Percentiles rank a stretch among this genome's conserved stretches.
Conservation (phyloP, 441 rosid genomes). For the Manihot esculenta region DNA sequence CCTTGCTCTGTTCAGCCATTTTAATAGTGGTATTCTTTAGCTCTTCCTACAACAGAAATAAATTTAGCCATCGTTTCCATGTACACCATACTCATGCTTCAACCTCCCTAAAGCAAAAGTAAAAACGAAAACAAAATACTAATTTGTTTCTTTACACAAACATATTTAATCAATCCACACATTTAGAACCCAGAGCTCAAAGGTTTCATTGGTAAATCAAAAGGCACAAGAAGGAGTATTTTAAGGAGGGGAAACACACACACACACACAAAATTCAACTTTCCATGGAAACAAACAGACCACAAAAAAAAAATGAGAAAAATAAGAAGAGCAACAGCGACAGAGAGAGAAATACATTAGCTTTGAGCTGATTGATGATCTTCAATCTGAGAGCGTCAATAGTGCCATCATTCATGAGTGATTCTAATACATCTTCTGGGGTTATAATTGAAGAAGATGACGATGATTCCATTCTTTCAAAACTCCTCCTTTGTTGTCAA, state of each 20-base stretch:
- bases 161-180: neutral
- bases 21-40: slow-evolving; percentile 83
- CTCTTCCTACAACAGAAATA: slow-evolving; percentile 60
- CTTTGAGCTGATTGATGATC: slow-evolving; percentile 95
- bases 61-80: slow-evolving; percentile 1
- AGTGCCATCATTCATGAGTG: slow-evolving; percentile 96
- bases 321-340: neutral
- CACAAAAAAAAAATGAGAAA: slow-evolving; percentile 13
- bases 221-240: neutral
- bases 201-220: neutral
- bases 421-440: slow-evolving; percentile 91
- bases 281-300: slow-evolving; percentile 6
- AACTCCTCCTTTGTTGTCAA: neutral
- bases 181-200: neutral
- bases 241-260: neutral
- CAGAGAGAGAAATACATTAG: slow-evolving; percentile 53
- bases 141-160: neutral
- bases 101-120: neutral
- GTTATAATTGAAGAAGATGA: slow-evolving; percentile 66
- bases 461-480: slow-evolving; percentile 18
- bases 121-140: neutral
- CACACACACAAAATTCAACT: neutral
- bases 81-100: neutral
- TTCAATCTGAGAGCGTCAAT: slow-evolving; percentile 87
- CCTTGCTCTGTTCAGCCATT: slow-evolving; percentile 94